A percentile compares a stretch with the other conserved stretches of the same genome.
Evolutionary conservation across 2,329 filamentous ascomycete species (phyloP).

Genomic region (Trichoderma simmonsii): DNA sequence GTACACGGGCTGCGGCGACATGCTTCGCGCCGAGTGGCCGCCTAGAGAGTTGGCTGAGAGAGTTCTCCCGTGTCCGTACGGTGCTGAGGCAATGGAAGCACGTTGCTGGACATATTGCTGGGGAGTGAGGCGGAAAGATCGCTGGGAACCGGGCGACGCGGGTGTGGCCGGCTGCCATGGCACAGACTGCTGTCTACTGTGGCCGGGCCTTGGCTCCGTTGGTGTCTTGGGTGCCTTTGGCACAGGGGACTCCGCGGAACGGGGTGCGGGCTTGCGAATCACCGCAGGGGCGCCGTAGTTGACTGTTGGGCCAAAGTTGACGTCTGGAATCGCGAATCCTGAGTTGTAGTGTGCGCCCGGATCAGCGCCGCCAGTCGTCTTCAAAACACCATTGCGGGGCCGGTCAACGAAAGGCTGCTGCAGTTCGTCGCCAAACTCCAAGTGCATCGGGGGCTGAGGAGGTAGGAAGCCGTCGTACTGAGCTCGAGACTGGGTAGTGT

Average conservation of each 20-base stretch:
- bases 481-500: slow-evolving; percentile 29
- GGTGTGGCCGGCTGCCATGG: slow-evolving; percentile 74
- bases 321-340: slow-evolving; percentile 61
- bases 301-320: slow-evolving; percentile 85
- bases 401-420: slow-evolving; percentile 54
- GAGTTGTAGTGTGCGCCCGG: slow-evolving; percentile 24
- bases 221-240: slow-evolving; percentile 33
- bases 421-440: slow-evolving; percentile 50
- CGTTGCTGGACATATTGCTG: slow-evolving; percentile 84
- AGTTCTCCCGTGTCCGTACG: slow-evolving; percentile 59
- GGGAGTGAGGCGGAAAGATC: slow-evolving; percentile 55
- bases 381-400: slow-evolving; percentile 75
- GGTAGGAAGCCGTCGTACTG: slow-evolving; percentile 22
- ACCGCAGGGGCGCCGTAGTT: slow-evolving; percentile 52
- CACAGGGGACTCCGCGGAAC: slow-evolving; percentile 20
- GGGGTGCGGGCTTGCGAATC: slow-evolving; percentile 27
- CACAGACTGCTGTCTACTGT: slow-evolving; percentile 52
- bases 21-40: slow-evolving; percentile 31
- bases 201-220: slow-evolving; percentile 28
- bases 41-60: slow-evolving; percentile 49
- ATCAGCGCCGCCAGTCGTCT: slow-evolving; percentile 64
- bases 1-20: slow-evolving; percentile 27
- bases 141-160: slow-evolving; percentile 49
- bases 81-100: slow-evolving; percentile 53
- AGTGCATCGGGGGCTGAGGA: slow-evolving; percentile 26